Base-by-base conservation (phyloP, 371 early-diverging fungal species). In the Mucor mucedo region DNA sequence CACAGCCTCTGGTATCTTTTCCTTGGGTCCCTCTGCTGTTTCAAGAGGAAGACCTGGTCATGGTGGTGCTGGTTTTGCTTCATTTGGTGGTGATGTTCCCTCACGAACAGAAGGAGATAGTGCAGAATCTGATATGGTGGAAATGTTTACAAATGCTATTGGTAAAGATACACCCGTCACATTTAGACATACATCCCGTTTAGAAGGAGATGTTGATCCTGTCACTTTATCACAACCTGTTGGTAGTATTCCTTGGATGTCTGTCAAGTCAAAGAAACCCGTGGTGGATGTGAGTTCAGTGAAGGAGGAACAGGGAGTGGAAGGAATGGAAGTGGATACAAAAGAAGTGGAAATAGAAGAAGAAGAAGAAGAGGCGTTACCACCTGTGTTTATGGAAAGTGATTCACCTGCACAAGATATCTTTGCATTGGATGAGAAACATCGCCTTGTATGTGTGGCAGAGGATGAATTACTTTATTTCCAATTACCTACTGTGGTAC, bases 1-100 rank as follows among this genome's bases (percentile, higher is more conserved):
- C 14, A 82, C 81, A 7, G 89, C 89, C 10, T 87, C 88, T 5
- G 89, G 89, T 66, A 84, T 88, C 39, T 89, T 89, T 63, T 86
- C 89, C 8, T 71, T 89, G 2, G 89, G 89, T 52, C 89, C 89
- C 8, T 84, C 89, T 3, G 77, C 77, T 10, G 55, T 55, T 3
- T 63, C 65, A 21, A 40, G 62, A 55, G 50, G 58, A 29, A 45
- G 70, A 4, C 58, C 62, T 28, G 65, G 61, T 9, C 53, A 28
- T 47, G 69, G 75, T 2, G 74, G 73, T 13, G 77, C 75, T 39
- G 70, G 69, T 16, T 77, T 65, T 59, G 76, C 72, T 9, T 67
- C 70, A 2, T 74, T 66, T 49, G 72, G 77, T 47, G 77, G 78
- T 32, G 75, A 78, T 55, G 65, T 69, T 0, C 47, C 58, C 6